Evolutionary conservation across 768 basidiomycete genomes (phyloP), one percentile per base, ranked within the genome.

Genomic region (Suillus lakei): DNA sequence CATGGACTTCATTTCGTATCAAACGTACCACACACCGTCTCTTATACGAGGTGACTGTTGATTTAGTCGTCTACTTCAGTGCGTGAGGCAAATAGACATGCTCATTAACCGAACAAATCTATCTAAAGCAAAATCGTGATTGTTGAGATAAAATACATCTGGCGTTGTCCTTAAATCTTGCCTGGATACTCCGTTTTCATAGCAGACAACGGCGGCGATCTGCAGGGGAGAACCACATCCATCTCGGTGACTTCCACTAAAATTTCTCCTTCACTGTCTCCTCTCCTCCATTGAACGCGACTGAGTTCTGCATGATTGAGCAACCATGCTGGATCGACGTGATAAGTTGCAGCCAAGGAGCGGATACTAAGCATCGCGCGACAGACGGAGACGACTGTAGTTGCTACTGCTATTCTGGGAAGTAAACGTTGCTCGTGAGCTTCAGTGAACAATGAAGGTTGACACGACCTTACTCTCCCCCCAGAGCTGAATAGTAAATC

Each of bases 251-350:
- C 38, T 58, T 71, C 73, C 26, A 73, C 73, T 21, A 72, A n/a
- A 26, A 83, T 71, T 65, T 83, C 82, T n/a, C 81, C 78, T 48
- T 79, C 78, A 38, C 68, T 75, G 7, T 67, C 66, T 4, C 81
- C 83, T 16, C 34, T 71, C 32, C 74, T 76, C 79, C 81, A 82
- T 1, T 69, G 75, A 5, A 84, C 77, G n/a, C 83, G 81, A 50
- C 78, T 80, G 32, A 85, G 74, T 70, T 85, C 83, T 7, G 80
- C 77, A 67, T 81, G 77, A 68, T 76, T 83, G 34, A 85, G 76
- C 10, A 84, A 72, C 82, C 80, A 83, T 13, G 76, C 74, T 3
- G 80, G 76, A 39, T 81, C 79, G 8, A 83, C 79, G 34, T 81
- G 79, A 26, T 79, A 71, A 23, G 74, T 72, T 6, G 77, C 73